phyloP scores from a whole-genome alignment of 1,139 yeast genomes.

The Geotrichum macrosporum region DNA sequence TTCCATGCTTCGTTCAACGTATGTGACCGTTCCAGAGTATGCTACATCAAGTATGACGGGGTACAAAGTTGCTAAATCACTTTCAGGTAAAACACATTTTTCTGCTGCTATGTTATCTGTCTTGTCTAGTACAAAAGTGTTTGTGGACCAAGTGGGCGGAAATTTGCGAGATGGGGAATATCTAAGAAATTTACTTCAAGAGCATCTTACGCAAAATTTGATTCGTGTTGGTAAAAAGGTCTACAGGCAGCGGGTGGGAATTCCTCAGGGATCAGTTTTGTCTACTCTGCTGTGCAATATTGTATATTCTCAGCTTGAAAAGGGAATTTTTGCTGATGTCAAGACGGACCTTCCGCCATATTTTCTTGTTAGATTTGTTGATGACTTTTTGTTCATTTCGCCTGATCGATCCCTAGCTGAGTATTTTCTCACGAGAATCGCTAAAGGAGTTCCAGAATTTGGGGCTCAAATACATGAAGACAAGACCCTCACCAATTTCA shows the following conservation, averaged over 20 bases:
- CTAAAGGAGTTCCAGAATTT: slow-evolving; percentile 46
- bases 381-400: slow-evolving; percentile 75
- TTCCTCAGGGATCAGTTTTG: slow-evolving; percentile 82
- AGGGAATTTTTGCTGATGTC: slow-evolving; percentile 35
- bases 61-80: not conserved
- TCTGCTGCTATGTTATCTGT: slow-evolving; percentile 1
- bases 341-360: slow-evolving; percentile 32
- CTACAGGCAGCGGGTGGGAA: slow-evolving; percentile 56
- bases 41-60: slow-evolving; percentile 2
- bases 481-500: slow-evolving; percentile 47
- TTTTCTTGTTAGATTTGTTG: slow-evolving; percentile 64
- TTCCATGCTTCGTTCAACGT: not conserved
- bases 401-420: slow-evolving; percentile 36
- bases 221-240: slow-evolving; percentile 38
- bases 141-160: slow-evolving; percentile 17
- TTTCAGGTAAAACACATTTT: slow-evolving; percentile 5
- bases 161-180: slow-evolving; percentile 14
- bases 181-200: slow-evolving; percentile 30
- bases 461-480: slow-evolving; percentile 57
- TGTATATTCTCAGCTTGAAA: slow-evolving; percentile 61
- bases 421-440: slow-evolving; percentile 33
- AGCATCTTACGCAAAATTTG: slow-evolving; percentile 43
- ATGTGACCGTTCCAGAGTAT: slow-evolving; percentile 10
- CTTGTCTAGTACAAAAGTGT: slow-evolving; percentile 5
- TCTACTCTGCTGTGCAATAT: slow-evolving; percentile 75